A percentile compares a stretch with the other conserved stretches of the same genome.
These are phyloP conservation scores for Aspergillus viridinutans DNA, from an alignment of 2,329 filamentous ascomycete species.

Conservation along the genomic window DNA sequence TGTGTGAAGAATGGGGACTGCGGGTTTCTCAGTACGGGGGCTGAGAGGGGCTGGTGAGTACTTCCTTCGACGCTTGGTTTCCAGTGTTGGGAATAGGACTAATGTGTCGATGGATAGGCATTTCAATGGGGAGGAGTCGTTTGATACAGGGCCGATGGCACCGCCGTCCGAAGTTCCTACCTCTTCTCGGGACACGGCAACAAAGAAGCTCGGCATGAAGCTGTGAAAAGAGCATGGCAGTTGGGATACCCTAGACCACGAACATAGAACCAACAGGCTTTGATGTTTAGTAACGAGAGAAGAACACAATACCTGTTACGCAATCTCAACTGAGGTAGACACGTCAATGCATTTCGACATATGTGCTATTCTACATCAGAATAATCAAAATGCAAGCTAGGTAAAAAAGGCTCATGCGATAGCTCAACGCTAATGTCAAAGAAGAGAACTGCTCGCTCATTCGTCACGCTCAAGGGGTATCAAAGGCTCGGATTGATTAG, in stretches of 20 bases:
- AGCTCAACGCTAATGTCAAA: neutral
- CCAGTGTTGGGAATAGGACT: neutral
- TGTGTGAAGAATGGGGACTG: conserved; percentile 81
- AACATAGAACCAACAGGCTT: neutral
- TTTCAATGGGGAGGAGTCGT: conserved; percentile 45
- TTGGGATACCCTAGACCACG: neutral
- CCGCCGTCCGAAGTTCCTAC: conserved; percentile 16
- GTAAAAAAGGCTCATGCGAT: neutral
- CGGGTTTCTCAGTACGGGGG: conserved; percentile 71
- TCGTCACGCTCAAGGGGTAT: conserved; percentile 10
- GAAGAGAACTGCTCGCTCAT: neutral
- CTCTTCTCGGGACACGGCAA: conserved; percentile 1
- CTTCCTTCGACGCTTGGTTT: conserved; percentile 22
- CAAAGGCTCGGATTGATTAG: conserved; percentile 1
- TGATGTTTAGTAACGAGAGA: neutral
- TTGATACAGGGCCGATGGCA: conserved; percentile 36
- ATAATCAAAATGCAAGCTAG: neutral
- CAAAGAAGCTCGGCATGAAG: conserved; percentile 13
- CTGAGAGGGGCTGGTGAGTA: conserved; percentile 81
- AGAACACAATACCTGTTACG: neutral
- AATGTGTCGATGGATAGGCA: conserved; percentile 29
- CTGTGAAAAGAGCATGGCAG: conserved; percentile 10
- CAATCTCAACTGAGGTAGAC: neutral
- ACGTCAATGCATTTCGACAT: neutral
- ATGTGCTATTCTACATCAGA: neutral